A percentile compares a stretch with the other conserved stretches of the same genome.
These are phyloP conservation scores for Cryptosporidium meleagridis DNA, from an alignment of 169 alveolate species.

Conservation along the genomic window DNA sequence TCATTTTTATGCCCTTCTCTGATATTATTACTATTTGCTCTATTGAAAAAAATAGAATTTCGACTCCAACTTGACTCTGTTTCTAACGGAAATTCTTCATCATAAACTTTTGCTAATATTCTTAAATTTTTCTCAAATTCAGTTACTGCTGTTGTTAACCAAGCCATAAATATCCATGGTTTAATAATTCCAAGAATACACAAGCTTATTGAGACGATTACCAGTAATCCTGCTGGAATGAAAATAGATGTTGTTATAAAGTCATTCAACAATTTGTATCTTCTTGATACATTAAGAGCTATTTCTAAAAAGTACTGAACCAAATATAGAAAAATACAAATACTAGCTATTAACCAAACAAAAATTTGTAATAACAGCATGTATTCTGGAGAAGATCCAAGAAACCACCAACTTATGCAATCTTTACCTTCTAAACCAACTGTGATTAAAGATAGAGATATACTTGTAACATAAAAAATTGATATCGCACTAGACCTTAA, in stretches of 20 bases:
- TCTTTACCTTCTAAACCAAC: conserved; percentile 45
- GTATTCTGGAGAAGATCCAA: conserved; percentile 61
- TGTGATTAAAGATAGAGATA: conserved; percentile 13
- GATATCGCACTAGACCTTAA: conserved; percentile 34
- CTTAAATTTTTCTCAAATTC: conserved; percentile 61
- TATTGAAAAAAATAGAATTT: not conserved
- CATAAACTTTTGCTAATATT: conserved; percentile 16
- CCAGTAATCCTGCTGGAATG: conserved; percentile 32
- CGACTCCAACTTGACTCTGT: not conserved
- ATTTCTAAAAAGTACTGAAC: conserved; percentile 16
- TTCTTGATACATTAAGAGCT: not conserved
- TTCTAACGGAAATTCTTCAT: not conserved
- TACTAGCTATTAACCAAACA: conserved; percentile 24
- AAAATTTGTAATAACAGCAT: conserved; percentile 8
- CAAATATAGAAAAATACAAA: conserved; percentile 39
- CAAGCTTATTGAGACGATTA: conserved; percentile 21
- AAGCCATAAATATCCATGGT: conserved; percentile 64
- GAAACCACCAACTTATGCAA: conserved; percentile 73
- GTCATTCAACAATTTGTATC: conserved; percentile 34
- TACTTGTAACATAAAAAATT: conserved; percentile 11
- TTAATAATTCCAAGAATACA: conserved; percentile 65
- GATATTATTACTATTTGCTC: not conserved
- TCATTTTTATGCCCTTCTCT: not conserved
- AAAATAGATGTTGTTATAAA: conserved; percentile 38
- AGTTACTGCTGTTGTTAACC: conserved; percentile 24